Evolutionary conservation across 768 basidiomycete species (phyloP).

Genomic region (Lepiota subincarnata): DNA sequence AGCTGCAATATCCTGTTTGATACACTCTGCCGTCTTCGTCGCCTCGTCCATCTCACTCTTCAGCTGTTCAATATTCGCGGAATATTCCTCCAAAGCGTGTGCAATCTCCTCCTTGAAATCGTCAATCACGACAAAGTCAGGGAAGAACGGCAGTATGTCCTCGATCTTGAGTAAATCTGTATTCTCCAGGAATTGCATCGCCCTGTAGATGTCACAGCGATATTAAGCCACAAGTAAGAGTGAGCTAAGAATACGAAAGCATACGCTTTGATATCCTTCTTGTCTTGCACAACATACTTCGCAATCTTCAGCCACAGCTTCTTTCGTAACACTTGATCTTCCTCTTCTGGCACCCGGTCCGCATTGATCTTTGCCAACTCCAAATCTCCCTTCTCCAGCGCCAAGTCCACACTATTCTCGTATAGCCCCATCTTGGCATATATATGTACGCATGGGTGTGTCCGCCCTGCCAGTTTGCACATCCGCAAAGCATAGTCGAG

Average conservation of each 20-base stretch:
- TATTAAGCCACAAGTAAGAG: slow-evolving; percentile 2
- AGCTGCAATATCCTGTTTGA: slow-evolving; percentile 85
- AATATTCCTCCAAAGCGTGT: slow-evolving; percentile 90
- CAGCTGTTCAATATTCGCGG: slow-evolving; percentile 82
- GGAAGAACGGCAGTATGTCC: slow-evolving; percentile 99
- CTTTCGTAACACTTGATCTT: slow-evolving; percentile 81
- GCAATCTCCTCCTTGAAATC: slow-evolving; percentile 99
- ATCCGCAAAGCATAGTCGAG: slow-evolving; percentile 94
- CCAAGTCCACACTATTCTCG: slow-evolving; percentile 95
- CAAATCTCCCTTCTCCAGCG: slow-evolving; percentile 89
- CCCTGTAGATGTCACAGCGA: slow-evolving; percentile 43
- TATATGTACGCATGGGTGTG: slow-evolving; percentile 90
- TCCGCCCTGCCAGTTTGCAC: slow-evolving; percentile 78
- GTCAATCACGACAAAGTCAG: slow-evolving; percentile 98
- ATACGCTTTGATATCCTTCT: slow-evolving; percentile 97
- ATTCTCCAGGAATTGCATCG: slow-evolving; percentile 94
- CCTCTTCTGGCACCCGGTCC: slow-evolving; percentile 74
- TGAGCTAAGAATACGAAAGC: slow-evolving; percentile 26
- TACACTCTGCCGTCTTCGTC: slow-evolving; percentile 85
- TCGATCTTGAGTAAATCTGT: slow-evolving; percentile 96
- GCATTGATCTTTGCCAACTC: slow-evolving; percentile 95
- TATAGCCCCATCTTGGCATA: slow-evolving; percentile 97
- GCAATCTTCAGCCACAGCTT: slow-evolving; percentile 98
- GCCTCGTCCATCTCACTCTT: slow-evolving; percentile 97
- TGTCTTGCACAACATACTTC: slow-evolving; percentile 96